Conservation (phyloP, 805 yeast species). For the Sugiyamaella americana region DNA sequence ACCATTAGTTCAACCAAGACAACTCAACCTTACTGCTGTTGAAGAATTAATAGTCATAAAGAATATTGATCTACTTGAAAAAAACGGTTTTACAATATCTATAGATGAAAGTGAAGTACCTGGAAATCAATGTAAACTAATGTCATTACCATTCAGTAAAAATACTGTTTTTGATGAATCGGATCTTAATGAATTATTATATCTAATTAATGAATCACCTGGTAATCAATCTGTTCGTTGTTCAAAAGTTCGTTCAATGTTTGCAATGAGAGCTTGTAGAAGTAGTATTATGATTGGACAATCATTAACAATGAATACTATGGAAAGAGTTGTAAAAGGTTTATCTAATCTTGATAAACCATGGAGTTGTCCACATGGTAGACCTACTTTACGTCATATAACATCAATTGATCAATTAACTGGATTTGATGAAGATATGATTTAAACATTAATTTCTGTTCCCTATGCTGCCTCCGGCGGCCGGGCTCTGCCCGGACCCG, state of each 20-base stretch:
- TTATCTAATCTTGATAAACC: constrained; percentile 77
- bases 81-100: constrained; percentile 69
- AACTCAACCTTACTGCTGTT: constrained; percentile 60
- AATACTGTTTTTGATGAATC: constrained; percentile 52
- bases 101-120: constrained; percentile 47
- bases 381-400: constrained; percentile 94
- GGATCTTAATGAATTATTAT: constrained; percentile 74
- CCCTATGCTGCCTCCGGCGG: too few species aligned
- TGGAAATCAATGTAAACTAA: constrained; percentile 50
- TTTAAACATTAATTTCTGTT: too few species aligned
- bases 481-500: too few species aligned
- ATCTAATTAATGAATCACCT: constrained; percentile 53
- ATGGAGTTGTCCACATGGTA: constrained; percentile 93
- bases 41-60: constrained; percentile 73
- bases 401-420: constrained; percentile 40
- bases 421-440: constrained; percentile 12
- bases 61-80: constrained; percentile 48
- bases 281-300: constrained; percentile 91
- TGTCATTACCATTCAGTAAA: constrained; percentile 66
- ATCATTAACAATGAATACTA: constrained; percentile 49
- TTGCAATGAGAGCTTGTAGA: constrained; percentile 95
- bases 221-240: constrained; percentile 47
- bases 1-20: constrained; percentile 54
- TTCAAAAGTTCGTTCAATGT: constrained; percentile 72
- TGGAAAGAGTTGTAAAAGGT: constrained; percentile 63